Evolutionary conservation across 2,329 filamentous ascomycete species (phyloP).

Genomic region (Epichloe typhina): DNA sequence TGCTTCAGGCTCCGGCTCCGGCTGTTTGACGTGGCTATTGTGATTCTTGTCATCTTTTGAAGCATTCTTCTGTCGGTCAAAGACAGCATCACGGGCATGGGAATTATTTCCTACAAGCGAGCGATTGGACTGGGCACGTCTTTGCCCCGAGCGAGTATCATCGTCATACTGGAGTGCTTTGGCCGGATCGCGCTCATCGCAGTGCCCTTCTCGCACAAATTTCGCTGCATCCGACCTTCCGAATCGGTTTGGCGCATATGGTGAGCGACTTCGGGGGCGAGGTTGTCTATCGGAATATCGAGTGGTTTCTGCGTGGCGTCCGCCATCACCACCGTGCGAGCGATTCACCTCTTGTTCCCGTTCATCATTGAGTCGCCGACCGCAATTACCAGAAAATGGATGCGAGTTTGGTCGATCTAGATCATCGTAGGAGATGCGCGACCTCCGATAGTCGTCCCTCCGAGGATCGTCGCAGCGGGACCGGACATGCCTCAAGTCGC

Average conservation of each 20-base stretch:
- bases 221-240: slow-evolving; percentile 23
- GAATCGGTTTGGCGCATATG: slow-evolving; percentile 26
- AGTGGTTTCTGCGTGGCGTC: slow-evolving; percentile 23
- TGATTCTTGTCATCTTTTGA: slow-evolving; percentile 6
- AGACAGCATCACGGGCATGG: slow-evolving; percentile 46
- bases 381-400: not conserved
- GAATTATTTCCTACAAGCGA: slow-evolving; percentile 44
- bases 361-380: slow-evolving; percentile 20
- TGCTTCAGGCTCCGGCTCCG: slow-evolving; percentile 23
- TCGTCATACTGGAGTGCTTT: slow-evolving; percentile 7
- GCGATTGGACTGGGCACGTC: slow-evolving; percentile 47
- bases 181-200: slow-evolving; percentile 2
- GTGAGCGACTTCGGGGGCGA: slow-evolving; percentile 42
- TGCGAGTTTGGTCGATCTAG: slow-evolving; percentile 36
- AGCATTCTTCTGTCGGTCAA: slow-evolving; percentile 51
- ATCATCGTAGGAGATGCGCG: slow-evolving; percentile 41
- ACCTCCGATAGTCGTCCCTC: slow-evolving; percentile 32
- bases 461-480: slow-evolving; percentile 47
- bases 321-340: slow-evolving; percentile 11
- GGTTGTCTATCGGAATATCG: slow-evolving; percentile 36
- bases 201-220: slow-evolving; percentile 16
- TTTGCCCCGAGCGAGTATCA: slow-evolving; percentile 14
- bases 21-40: slow-evolving; percentile 4
- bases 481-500: slow-evolving; percentile 47
- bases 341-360: slow-evolving; percentile 22